A percentile compares a stretch with the other conserved stretches of the same genome.
Conservation (phyloP, 2,329 filamentous ascomycete species). For the Fusarium dimerum region DNA sequence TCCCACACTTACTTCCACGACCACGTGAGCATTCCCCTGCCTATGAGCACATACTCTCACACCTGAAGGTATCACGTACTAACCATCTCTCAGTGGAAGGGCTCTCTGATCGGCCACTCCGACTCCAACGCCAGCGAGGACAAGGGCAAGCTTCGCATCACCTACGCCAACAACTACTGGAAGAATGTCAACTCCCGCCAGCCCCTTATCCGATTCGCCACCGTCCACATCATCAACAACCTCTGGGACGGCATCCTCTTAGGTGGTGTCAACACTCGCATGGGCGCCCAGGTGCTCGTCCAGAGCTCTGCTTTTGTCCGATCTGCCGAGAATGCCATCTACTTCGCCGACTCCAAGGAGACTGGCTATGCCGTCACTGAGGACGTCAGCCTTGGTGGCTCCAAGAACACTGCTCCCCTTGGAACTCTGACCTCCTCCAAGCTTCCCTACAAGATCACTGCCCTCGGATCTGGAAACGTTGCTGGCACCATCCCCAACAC, state of each 20-base stretch:
- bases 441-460: conserved; percentile 50
- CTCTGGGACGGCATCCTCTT: conserved; percentile 43
- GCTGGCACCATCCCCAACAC: conserved; percentile 41
- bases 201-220: conserved; percentile 68
- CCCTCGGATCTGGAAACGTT: conserved; percentile 48
- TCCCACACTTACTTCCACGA: conserved; percentile 33
- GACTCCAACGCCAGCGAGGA: conserved; percentile 59
- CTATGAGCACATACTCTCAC: too few species aligned
- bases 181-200: conserved; percentile 63
- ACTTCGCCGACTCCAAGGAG: conserved; percentile 42
- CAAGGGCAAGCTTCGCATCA: conserved; percentile 61
- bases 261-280: conserved; percentile 56
- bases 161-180: conserved; percentile 68
- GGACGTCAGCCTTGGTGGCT: conserved; percentile 45
- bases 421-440: conserved; percentile 54
- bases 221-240: conserved; percentile 61
- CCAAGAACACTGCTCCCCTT: conserved; percentile 40
- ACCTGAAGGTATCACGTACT: neutral
- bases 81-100: conserved; percentile 47
- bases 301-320: conserved; percentile 55
- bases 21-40: conserved; percentile 25
- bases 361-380: conserved; percentile 44
- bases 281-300: conserved; percentile 56
- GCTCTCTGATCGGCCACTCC: conserved; percentile 59
- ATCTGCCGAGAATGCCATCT: conserved; percentile 35